Conservation (phyloP, 352 stramenopile genomes). For the Pythium aphanidermatum region DNA sequence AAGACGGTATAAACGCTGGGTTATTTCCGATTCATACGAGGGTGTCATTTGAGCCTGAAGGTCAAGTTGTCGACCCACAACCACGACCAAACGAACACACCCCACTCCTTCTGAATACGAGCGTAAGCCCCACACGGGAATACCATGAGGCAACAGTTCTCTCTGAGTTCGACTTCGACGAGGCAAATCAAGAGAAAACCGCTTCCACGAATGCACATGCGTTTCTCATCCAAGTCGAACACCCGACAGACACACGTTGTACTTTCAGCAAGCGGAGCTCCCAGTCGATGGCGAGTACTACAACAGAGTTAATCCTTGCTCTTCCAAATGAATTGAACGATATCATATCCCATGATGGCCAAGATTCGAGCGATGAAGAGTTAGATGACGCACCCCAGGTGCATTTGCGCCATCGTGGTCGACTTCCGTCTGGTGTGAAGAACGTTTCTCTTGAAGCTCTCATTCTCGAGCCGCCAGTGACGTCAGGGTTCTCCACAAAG, state of each 20-base stretch:
- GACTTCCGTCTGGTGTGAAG: slow-evolving; percentile 29
- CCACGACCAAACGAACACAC: slow-evolving; percentile 4
- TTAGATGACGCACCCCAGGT: neutral
- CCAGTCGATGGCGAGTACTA: too few species aligned
- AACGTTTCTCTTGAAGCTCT: slow-evolving; percentile 34
- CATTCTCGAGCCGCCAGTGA: slow-evolving; percentile 4
- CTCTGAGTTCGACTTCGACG: slow-evolving; percentile 16
- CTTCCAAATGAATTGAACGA: too few species aligned
- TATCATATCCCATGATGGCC: neutral
- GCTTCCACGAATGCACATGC: slow-evolving; percentile 1
- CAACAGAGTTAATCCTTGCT: too few species aligned
- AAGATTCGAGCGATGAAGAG: neutral
- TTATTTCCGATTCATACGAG: slow-evolving; percentile 12
- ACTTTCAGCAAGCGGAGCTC: too few species aligned
- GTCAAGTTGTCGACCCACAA: neutral
- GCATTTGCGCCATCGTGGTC: neutral
- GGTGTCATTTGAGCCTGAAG: neutral
- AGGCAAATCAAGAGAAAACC: neutral
- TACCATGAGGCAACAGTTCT: slow-evolving; percentile 13
- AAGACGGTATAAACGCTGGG: slow-evolving; percentile 10
- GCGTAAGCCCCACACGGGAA: neutral
- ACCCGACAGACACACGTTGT: too few species aligned
- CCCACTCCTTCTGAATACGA: slow-evolving; percentile 4
- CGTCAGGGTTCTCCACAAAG: neutral
- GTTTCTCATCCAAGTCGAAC: slow-evolving; percentile 16